Conservation (phyloP, 371 early-diverging fungal genomes). For the Paraphysoderma sedebokerense region DNA sequence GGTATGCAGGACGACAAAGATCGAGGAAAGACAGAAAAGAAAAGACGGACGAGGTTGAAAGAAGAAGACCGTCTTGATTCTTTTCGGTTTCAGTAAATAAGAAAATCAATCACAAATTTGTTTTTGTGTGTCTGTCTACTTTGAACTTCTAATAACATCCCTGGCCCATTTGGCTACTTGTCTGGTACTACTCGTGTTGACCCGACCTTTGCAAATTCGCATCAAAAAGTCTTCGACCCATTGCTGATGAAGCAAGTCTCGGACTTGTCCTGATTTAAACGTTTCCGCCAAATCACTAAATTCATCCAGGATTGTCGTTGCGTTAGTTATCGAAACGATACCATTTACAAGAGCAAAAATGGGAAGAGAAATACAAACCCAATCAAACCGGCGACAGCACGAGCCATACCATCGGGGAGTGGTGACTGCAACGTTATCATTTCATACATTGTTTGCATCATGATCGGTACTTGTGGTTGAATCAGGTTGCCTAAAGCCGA, state of each 20-base stretch:
- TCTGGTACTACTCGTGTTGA: neutral
- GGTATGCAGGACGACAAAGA: no score
- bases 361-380: neutral
- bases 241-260: neutral
- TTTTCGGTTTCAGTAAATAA: no score
- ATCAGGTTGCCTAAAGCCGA: no score
- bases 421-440: neutral
- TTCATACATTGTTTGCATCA: neutral
- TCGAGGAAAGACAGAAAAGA: no score
- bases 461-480: neutral
- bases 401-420: neutral
- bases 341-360: neutral
- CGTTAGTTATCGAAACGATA: neutral
- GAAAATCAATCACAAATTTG: no score
- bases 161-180: slow-evolving; percentile 1
- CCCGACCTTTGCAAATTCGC: neutral
- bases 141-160: no score
- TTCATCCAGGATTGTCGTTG: neutral
- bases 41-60: no score
- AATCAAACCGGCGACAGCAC: neutral
- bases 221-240: neutral
- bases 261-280: neutral
- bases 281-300: neutral
- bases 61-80: no score
- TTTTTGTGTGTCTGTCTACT: no score